Conservation (phyloP, 345 rosid genomes). For the Populus pruinosa region DNA sequence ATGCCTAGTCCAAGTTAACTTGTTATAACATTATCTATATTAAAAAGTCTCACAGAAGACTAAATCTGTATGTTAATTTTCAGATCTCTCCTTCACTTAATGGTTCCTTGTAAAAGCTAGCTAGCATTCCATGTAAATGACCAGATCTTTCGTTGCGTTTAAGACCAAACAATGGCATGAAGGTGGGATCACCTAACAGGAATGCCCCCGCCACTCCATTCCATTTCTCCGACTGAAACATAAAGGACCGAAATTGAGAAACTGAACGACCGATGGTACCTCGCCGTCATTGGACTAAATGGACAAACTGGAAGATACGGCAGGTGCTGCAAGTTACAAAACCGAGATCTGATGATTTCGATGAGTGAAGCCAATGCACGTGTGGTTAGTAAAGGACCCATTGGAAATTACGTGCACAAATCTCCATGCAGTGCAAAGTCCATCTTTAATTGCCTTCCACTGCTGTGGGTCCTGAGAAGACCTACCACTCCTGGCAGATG, state of each 20-base stretch:
- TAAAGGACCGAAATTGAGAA: background rate
- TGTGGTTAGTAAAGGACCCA: constrained; percentile 15
- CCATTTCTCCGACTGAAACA: background rate
- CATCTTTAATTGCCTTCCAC: constrained; percentile 11
- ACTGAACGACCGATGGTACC: background rate
- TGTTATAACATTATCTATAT: no score
- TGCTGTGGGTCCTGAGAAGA: constrained; percentile 24
- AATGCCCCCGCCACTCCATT: background rate
- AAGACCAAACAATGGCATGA: background rate
- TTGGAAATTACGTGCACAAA: constrained; percentile 13
- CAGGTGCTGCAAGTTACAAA: constrained; percentile 18
- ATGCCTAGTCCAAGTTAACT: no score
- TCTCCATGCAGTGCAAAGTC: constrained; percentile 11
- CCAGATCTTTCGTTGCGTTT: background rate
- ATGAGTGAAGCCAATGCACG: constrained; percentile 29
- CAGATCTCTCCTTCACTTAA: no score
- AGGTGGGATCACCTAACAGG: background rate
- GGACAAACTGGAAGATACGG: constrained; percentile 1
- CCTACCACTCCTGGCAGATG: background rate
- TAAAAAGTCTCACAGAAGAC: no score
- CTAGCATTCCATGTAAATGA: background rate
- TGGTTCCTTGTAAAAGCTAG: no score
- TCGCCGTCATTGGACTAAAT: background rate
- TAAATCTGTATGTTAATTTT: no score
- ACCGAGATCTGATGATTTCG: constrained; percentile 8